Evolutionary conservation across 2,329 filamentous ascomycete species (phyloP).

Genomic region (Aphanoascus verrucosus): DNA sequence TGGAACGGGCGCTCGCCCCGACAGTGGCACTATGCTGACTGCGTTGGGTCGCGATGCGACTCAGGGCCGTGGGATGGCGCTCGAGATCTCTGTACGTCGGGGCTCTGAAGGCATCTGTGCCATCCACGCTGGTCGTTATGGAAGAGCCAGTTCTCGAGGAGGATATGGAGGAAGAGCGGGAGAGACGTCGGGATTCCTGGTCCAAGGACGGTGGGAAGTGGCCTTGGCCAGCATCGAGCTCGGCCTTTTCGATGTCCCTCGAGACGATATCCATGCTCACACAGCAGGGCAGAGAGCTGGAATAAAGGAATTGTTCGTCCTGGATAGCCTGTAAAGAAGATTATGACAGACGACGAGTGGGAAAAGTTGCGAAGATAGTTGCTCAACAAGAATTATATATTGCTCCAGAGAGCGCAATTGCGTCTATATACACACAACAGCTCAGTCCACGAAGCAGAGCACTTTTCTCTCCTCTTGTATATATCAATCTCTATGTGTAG

Average conservation of each 20-base stretch:
- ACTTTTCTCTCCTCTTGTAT: too few species aligned
- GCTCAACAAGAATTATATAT: too few species aligned
- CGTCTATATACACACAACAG: too few species aligned
- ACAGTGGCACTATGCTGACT: slow-evolving; percentile 36
- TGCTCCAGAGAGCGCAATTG: too few species aligned
- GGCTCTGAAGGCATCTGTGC: slow-evolving; percentile 22
- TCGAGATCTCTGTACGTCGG: slow-evolving; percentile 29
- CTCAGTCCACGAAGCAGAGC: too few species aligned
- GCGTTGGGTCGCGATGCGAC: slow-evolving; percentile 32
- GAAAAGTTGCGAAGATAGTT: too few species aligned
- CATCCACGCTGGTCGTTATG: slow-evolving; percentile 8
- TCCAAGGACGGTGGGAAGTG: slow-evolving; percentile 15
- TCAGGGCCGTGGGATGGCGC: slow-evolving; percentile 30
- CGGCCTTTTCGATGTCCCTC: slow-evolving; percentile 30
- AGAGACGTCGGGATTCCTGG: slow-evolving; percentile 8
- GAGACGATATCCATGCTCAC: slow-evolving; percentile 29
- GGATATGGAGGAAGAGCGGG: slow-evolving; percentile 14
- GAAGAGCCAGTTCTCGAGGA: slow-evolving; percentile 20
- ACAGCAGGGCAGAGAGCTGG: not conserved
- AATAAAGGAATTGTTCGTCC: not conserved
- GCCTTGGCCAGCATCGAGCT: slow-evolving; percentile 20
- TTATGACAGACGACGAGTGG: too few species aligned
- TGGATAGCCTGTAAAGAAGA: too few species aligned
- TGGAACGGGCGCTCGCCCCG: slow-evolving; percentile 26
- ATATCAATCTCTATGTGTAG: too few species aligned